These are phyloP conservation scores for Cryphonectria japonica DNA, from an alignment of 2,329 filamentous ascomycete species.

Conservation along the genomic window DNA sequence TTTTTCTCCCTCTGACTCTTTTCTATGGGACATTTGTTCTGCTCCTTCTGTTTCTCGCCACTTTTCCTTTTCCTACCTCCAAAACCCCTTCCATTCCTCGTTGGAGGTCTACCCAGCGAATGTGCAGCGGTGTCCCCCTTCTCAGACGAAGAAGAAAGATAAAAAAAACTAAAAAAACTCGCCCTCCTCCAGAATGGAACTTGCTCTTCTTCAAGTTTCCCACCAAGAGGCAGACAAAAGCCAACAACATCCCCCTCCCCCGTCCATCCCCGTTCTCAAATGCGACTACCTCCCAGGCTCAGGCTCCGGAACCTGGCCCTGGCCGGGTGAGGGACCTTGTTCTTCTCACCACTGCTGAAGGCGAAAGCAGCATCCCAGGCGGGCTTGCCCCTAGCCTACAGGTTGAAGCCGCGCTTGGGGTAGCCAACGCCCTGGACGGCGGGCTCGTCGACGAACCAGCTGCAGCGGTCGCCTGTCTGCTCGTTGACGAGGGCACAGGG, in stretches of 20 bases:
- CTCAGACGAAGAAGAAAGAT: neutral
- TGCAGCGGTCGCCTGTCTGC: conserved; percentile 80
- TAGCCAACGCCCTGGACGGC: conserved; percentile 86
- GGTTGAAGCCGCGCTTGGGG: conserved; percentile 69
- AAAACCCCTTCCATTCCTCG: neutral
- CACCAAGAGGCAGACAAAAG: neutral
- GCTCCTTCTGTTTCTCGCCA: neutral
- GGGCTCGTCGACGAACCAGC: conserved; percentile 90
- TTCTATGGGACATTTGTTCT: conserved; percentile 17
- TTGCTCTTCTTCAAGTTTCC: neutral
- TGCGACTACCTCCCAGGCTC: conserved; percentile 13
- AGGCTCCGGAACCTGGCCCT: conserved; percentile 19
- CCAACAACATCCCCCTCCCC: neutral
- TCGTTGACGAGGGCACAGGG: conserved; percentile 90
- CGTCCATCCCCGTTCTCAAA: neutral
- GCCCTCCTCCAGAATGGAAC: too few species aligned
- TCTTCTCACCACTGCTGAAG: conserved; percentile 6
- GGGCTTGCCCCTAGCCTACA: conserved; percentile 55
- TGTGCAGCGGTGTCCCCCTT: neutral
- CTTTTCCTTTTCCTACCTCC: neutral
- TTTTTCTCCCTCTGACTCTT: neutral
- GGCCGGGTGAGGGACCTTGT: conserved; percentile 11
- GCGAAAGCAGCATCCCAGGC: conserved; percentile 17
- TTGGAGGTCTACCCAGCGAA: conserved; percentile 2
- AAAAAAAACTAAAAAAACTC: neutral